A percentile compares a stretch with the other conserved stretches of the same genome.
Evolutionary conservation across 306 rosid species (phyloP).

Genomic region (Acacia acuminata): DNA sequence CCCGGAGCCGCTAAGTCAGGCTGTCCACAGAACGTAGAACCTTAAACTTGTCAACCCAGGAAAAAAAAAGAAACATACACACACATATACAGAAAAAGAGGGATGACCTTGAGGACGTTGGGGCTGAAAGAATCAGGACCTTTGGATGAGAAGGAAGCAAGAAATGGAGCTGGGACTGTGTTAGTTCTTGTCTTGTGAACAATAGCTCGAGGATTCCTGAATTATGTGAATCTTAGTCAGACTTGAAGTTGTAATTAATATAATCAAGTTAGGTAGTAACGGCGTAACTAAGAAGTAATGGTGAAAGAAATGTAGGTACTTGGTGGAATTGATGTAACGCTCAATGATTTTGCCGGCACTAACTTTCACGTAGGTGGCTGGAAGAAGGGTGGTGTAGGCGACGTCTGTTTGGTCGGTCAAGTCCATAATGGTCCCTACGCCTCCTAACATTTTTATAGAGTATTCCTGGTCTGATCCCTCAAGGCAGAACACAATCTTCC

Average conservation of each 20-base stretch:
- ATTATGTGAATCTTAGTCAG: neutral
- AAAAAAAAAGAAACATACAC: no score
- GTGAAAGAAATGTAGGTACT: slow-evolving; percentile 40
- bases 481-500: slow-evolving; percentile 68
- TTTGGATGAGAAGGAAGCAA: slow-evolving; percentile 79
- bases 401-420: slow-evolving; percentile 31
- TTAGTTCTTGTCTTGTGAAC: slow-evolving; percentile 46
- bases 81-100: neutral
- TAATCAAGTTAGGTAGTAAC: neutral
- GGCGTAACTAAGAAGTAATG: neutral
- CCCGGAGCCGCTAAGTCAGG: slow-evolving; percentile 91
- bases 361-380: slow-evolving; percentile 46
- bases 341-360: slow-evolving; percentile 44
- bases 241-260: neutral
- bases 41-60: slow-evolving; percentile 1
- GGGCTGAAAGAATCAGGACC: slow-evolving; percentile 62
- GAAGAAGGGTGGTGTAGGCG: slow-evolving; percentile 49
- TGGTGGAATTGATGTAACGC: slow-evolving; percentile 70
- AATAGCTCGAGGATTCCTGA: slow-evolving; percentile 64
- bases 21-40: slow-evolving; percentile 39
- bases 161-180: slow-evolving; percentile 49
- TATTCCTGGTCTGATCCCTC: slow-evolving; percentile 39
- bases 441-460: slow-evolving; percentile 28
- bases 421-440: slow-evolving; percentile 63
- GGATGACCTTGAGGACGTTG: slow-evolving; percentile 68